Base-by-base conservation (phyloP, 73 alveolate species). In the Stentor roeselii region DNA sequence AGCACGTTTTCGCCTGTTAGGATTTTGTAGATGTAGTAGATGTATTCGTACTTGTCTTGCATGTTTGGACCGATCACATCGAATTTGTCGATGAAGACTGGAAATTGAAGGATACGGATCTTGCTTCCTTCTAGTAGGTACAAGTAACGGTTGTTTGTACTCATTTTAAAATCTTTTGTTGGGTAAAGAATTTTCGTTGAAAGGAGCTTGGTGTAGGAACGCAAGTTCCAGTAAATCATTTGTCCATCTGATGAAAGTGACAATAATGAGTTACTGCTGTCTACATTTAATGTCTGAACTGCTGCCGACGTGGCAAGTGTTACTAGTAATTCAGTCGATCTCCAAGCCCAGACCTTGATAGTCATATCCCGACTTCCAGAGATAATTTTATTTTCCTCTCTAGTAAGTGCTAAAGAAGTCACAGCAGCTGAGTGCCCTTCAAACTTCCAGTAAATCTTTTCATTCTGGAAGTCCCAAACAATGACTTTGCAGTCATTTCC, bases 281-380 rank as follows among this genome's bases (percentile, higher is more conserved):
- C 67, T 11, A 50, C 67, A 50, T 11, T 50, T 11, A 50, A 11
- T 11, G 30, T 50, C 6, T 11, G 67, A 11, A 50, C 21, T 11
- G 67, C 30, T 21, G 67, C 6, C 21, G 67, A 11, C 6, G 6
- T 6, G 21, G 67, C 6, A 11, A 50, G 21, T 11, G 67, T 11
- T 50, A 50, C 21, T 50, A 50, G 21, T 21, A 50, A 11, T 50
- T 50, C 30, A 11, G 6, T 50, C 21, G 6, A 6, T 21, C 67
- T 50, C 67, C 67, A 61, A 61, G 37, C 82, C 82, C 82, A 61
- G 11, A 61, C 82, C 38, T 61, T 61, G 6, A 61, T 61, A 6
- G 82, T 61, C 6, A 6, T 6, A 61, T 61, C 82, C 14, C 27
- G 6, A 61, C 82, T 61, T 61, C 82, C 82, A 6, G 82, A 61